A percentile compares a stretch with the other conserved stretches of the same genome.
Evolutionary conservation across 371 early-diverging fungal genomes (phyloP).

Genomic region (Encephalitozoon romaleae): DNA sequence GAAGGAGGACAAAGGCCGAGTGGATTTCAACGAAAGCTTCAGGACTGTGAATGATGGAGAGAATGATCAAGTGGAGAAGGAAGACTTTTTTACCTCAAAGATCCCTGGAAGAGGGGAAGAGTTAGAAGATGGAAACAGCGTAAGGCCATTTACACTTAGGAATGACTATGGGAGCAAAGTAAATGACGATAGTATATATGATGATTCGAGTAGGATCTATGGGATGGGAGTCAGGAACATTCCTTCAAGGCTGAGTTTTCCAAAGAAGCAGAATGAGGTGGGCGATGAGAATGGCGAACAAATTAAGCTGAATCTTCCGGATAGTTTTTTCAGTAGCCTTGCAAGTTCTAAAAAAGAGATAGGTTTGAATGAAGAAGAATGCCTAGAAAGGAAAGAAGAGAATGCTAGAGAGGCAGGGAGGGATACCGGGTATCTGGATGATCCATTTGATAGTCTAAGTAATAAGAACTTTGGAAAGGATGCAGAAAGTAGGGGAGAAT

Average conservation of each 20-base stretch:
- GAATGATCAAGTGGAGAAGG: neutral
- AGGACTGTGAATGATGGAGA: slow-evolving; percentile 23
- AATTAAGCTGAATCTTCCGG: neutral
- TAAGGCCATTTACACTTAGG: slow-evolving; percentile 14
- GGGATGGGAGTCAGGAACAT: neutral
- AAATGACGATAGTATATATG: neutral
- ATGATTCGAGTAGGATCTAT: neutral
- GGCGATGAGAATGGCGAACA: neutral
- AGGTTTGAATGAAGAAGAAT: neutral
- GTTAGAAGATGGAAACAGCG: neutral
- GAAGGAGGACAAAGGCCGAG: neutral
- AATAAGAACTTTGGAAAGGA: neutral
- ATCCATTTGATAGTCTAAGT: neutral
- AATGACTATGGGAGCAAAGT: slow-evolving; percentile 13
- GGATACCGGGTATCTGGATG: neutral
- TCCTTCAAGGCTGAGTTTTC: neutral
- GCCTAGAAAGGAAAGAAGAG: no score
- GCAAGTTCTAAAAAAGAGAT: neutral
- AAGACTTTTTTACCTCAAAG: neutral
- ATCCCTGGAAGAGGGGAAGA: neutral
- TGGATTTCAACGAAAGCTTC: slow-evolving; percentile 13
- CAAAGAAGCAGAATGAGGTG: neutral
- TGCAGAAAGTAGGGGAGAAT: neutral
- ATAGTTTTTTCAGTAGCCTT: neutral
- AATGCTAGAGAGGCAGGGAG: neutral